Base-by-base conservation (phyloP, 331 rosid species). In the Erythrophleum ivorense region DNA sequence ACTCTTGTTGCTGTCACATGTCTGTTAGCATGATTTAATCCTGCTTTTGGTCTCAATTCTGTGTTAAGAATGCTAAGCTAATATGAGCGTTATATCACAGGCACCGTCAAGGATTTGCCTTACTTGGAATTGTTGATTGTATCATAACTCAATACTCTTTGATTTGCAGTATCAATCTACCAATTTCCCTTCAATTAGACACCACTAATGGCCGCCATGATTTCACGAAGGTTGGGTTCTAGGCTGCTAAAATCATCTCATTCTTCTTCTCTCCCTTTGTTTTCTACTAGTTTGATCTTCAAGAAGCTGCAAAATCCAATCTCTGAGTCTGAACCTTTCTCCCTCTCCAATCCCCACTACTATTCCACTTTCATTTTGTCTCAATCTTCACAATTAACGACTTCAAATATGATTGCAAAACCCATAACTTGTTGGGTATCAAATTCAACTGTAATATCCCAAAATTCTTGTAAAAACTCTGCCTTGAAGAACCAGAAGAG, bases 181-280 rank as follows among this genome's bases (percentile, higher is more conserved):
- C 50, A 8, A 24, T 31, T 45, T 41, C 54, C n/a, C 36, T 69
- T 41, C 55, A 41, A 18, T 41, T 9, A n/a, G n/a, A n/a, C n/a
- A n/a, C n/a, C n/a, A 33, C 6, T 2, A 4, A 89, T 87, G 92
- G 91, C 87, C 34, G 82, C 89, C 78, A 64, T 70, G 57, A 83
- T 87, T 80, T 58, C 88, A 6, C 88, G 92, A 53, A 84, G 88
- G 81, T 71, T 91, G 7, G 58, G 79, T 84, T 67, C 78, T 38
- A 85, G 75, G 73, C 78, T 88, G 52, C 36, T 79, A 6, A 75
- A 48, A 34, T 62, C 79, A 6, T 40, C 59, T 54, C 58, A 9
- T 21, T 45, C 74, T 11, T 68, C 63, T 55, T 78, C 85, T 16
- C 45, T 55, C 9, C 77, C 79, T 21, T 38, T 75, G 38, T 2